phyloP scores from a whole-genome alignment of 331 rosid genomes.

The Spiraea crenata region DNA sequence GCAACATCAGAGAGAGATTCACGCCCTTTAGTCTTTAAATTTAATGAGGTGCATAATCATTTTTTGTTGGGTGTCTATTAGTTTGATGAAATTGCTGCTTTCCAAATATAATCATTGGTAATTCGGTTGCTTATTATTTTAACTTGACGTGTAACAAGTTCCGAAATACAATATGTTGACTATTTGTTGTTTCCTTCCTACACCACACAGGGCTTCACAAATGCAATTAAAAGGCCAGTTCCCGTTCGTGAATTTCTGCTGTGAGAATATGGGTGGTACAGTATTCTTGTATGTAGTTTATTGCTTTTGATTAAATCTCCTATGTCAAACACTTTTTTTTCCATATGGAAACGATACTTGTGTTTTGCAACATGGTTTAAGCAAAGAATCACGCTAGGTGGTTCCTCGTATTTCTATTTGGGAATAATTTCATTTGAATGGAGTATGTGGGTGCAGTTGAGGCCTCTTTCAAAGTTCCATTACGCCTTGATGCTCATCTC shows the following conservation, averaged over 20 bases:
- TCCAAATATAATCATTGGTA: too few species aligned
- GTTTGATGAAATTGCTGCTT: slow-evolving; percentile 3
- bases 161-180: slow-evolving; percentile 2
- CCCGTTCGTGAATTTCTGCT: slow-evolving; percentile 78
- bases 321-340: background rate
- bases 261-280: slow-evolving; percentile 20
- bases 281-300: background rate
- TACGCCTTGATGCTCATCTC: background rate
- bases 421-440: background rate
- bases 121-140: too few species aligned
- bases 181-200: slow-evolving; percentile 10
- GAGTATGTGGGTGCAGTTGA: background rate
- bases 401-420: background rate
- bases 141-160: too few species aligned
- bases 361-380: background rate
- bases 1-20: slow-evolving; percentile 50
- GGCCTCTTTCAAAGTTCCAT: background rate
- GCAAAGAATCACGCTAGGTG: background rate
- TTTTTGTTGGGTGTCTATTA: background rate
- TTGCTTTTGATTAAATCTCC: background rate
- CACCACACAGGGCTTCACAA: slow-evolving; percentile 74
- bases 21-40: slow-evolving; percentile 74
- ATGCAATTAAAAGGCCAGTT: slow-evolving; percentile 90
- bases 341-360: background rate
- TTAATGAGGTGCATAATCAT: slow-evolving; percentile 63